Base-by-base conservation (phyloP, 768 basidiomycete genomes). In the Cyclocybe aegerita region DNA sequence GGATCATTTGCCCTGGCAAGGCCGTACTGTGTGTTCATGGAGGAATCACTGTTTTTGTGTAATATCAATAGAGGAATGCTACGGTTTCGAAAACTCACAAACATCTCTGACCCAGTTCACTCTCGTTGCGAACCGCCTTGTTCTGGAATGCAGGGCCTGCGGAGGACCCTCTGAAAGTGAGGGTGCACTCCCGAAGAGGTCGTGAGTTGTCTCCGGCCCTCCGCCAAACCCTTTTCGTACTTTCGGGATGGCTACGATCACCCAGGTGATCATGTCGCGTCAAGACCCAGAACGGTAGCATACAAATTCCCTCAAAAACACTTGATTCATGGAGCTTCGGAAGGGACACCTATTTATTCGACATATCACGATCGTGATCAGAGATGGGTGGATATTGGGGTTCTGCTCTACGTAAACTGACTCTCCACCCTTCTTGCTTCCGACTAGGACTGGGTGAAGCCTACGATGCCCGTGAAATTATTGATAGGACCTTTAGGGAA, bases 41-140 rank as follows among this genome's bases (percentile, higher is more conserved):
- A 72, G 69, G 69, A 63, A 61, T 64, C 53, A 50, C 52, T 60
- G 58, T 66, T 60, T 63, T 54, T 64, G 65, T 73, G 70, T 75
- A 74, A 67, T 65, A 69, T 63, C 60, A 70, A 66, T 72, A 73
- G 69, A 73, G 65, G 65, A 71, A 70, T 71, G 66, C 65, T 71
- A 63, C 63, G 54, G 50, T 60, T 62, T 62, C 56, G 59, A 60
- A 65, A 23, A 23, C 23, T 61, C 59, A 46, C 53, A 58, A 61
- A 41, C 40, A 49, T 49, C 29, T 50, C 35, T 33, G 10, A 44
- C 23, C 34, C 46, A 46, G 44, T 23, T 52, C 39, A 39, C 41
- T 34, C 41, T n/a, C 17, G 17, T 15, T 23, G 15, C 41, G 15
- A 42, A 11, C 34, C 15, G 39, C 11, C 23, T 34, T 33, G 42